phyloP scores from a whole-genome alignment of 2,329 filamentous ascomycete genomes.

The Alternaria sp. region DNA sequence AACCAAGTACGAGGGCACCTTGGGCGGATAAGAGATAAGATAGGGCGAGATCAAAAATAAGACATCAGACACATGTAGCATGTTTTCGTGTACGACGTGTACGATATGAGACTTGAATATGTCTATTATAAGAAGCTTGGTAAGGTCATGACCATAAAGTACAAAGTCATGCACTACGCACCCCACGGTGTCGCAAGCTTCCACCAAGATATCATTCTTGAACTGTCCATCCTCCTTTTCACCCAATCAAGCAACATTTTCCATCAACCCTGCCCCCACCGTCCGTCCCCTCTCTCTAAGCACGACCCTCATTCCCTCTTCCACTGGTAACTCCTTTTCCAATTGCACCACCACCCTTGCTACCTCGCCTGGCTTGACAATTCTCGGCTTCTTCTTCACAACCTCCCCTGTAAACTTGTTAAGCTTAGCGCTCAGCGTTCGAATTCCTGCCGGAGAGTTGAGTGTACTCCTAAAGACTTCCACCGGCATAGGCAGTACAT shows the following conservation, averaged over 20 bases:
- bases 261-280: conserved; percentile 85
- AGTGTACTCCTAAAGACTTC: conserved; percentile 88
- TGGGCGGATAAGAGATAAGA: conserved; percentile 30
- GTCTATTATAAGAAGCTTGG: neutral
- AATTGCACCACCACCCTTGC: conserved; percentile 81
- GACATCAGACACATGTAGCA: neutral
- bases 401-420: conserved; percentile 81
- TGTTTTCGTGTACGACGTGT: neutral
- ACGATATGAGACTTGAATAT: neutral
- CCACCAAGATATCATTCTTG: neutral
- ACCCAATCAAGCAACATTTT: conserved; percentile 53
- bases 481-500: conserved; percentile 85
- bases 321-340: conserved; percentile 77
- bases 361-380: conserved; percentile 80
- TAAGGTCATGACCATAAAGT: neutral
- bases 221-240: too few species aligned
- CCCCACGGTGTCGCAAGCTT: neutral
- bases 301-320: conserved; percentile 81
- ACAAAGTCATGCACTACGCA: neutral
- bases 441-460: conserved; percentile 78
- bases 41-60: neutral
- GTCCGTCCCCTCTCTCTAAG: conserved; percentile 82
- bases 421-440: conserved; percentile 73
- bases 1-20: conserved; percentile 33
- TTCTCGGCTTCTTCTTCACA: conserved; percentile 82